Evolutionary conservation across 495 filamentous ascomycete genomes (phyloP).

Genomic region (Penicillium fimorum): DNA sequence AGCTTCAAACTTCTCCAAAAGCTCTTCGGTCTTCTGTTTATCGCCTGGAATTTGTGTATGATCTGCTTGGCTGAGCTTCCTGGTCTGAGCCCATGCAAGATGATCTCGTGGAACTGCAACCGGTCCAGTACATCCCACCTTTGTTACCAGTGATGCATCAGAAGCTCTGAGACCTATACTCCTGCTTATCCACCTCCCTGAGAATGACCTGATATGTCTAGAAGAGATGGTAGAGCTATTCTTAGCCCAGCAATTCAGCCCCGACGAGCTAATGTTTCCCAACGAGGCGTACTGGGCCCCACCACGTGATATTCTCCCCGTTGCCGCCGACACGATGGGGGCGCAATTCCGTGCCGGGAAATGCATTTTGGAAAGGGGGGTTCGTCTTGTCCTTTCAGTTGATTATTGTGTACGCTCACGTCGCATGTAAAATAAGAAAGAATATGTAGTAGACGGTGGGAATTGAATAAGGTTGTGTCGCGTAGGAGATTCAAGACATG

Average conservation of each 20-base stretch:
- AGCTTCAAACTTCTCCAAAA: slow-evolving; percentile 21
- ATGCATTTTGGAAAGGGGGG: slow-evolving; percentile 8
- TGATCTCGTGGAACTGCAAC: neutral
- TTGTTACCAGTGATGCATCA: neutral
- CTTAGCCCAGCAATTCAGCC: neutral
- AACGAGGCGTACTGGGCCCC: neutral
- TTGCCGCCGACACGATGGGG: slow-evolving; percentile 12
- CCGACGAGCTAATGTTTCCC: neutral
- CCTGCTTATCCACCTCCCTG: neutral
- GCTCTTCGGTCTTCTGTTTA: slow-evolving; percentile 23
- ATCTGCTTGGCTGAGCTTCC: slow-evolving; percentile 22
- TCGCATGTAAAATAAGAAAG: neutral
- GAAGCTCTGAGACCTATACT: neutral
- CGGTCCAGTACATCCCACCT: neutral
- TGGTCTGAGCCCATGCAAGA: slow-evolving; percentile 11
- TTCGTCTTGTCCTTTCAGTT: neutral
- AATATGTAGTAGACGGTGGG: neutral
- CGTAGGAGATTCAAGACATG: slow-evolving; percentile 19
- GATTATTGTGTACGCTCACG: neutral
- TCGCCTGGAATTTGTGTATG: slow-evolving; percentile 20
- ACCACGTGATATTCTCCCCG: slow-evolving; percentile 5
- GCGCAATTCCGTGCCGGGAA: slow-evolving; percentile 13
- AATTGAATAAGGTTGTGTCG: neutral
- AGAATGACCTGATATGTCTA: neutral
- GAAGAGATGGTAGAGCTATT: neutral